A percentile compares a stretch with the other conserved stretches of the same genome.
Evolutionary conservation across 2,329 filamentous ascomycete species (phyloP).

Genomic region (Trichoderma simmonsii): DNA sequence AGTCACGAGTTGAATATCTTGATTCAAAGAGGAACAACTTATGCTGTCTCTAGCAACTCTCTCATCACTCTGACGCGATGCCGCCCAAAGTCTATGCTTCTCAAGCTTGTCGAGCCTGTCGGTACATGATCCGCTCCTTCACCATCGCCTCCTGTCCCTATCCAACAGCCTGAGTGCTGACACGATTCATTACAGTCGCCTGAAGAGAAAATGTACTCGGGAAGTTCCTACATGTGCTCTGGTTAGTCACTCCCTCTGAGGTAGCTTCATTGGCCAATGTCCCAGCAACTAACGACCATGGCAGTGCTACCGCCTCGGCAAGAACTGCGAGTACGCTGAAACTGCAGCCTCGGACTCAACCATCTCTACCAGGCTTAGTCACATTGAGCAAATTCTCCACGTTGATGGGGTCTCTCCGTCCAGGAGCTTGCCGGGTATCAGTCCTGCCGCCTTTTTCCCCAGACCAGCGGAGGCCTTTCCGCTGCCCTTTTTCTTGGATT

Average conservation of each 20-base stretch:
- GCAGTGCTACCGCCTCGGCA: slow-evolving; percentile 4
- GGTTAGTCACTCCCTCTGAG: not conserved
- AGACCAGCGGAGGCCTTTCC: not conserved
- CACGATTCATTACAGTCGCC: not conserved
- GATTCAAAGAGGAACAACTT: not conserved
- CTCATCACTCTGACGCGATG: not conserved
- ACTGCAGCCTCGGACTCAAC: not conserved
- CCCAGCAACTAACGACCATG: not conserved
- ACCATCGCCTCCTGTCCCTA: not conserved
- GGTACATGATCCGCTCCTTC: not conserved
- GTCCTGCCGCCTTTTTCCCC: not conserved
- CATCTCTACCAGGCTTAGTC: not conserved
- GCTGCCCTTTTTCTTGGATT: slow-evolving; percentile 10
- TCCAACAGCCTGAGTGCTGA: not conserved
- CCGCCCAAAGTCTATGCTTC: not conserved
- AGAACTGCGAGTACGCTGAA: slow-evolving; percentile 10
- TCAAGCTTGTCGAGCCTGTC: slow-evolving; percentile 11
- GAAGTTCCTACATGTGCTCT: not conserved
- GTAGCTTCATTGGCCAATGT: not conserved
- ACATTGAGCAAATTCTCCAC: not conserved
- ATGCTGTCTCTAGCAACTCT: no score
- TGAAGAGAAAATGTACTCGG: slow-evolving; percentile 4
- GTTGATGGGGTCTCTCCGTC: not conserved
- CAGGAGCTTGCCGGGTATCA: not conserved
- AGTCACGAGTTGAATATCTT: not conserved